Evolutionary conservation across 306 rosid species (phyloP).

Genomic region (Oemleria cerasiformis): DNA sequence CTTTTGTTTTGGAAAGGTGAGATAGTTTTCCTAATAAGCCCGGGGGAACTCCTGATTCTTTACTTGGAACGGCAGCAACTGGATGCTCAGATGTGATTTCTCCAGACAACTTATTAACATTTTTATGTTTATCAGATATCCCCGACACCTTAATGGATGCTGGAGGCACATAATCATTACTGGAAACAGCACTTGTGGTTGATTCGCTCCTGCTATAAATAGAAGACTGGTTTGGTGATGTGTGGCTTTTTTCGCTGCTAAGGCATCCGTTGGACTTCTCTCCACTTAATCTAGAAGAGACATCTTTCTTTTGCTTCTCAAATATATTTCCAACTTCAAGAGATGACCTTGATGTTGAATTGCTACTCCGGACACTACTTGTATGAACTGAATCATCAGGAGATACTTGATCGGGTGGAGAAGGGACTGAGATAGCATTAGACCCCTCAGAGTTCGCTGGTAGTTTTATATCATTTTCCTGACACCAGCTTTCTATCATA

Average conservation of each 20-base stretch:
- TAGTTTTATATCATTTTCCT: slow-evolving; percentile 63
- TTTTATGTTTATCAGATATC: slow-evolving; percentile 40
- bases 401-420: slow-evolving; percentile 34
- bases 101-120: slow-evolving; percentile 38
- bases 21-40: slow-evolving; percentile 40
- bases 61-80: slow-evolving; percentile 33
- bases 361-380: slow-evolving; percentile 45
- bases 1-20: slow-evolving; percentile 34
- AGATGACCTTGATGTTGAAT: slow-evolving; percentile 59
- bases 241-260: slow-evolving; percentile 42
- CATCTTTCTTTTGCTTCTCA: slow-evolving; percentile 48
- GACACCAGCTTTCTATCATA: slow-evolving; percentile 89
- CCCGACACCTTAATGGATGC: slow-evolving; percentile 44
- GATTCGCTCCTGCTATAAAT: slow-evolving; percentile 75
- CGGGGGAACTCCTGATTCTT: slow-evolving; percentile 36
- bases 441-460: slow-evolving; percentile 26
- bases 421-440: slow-evolving; percentile 27
- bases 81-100: slow-evolving; percentile 52
- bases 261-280: slow-evolving; percentile 40
- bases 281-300: slow-evolving; percentile 37
- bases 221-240: slow-evolving; percentile 58
- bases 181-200: slow-evolving; percentile 68
- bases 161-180: slow-evolving; percentile 56
- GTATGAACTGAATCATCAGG: slow-evolving; percentile 35
- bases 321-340: slow-evolving; percentile 46